Conservation (phyloP, 1,284 basidiomycete species). For the Pseudozyma hubeiensis region DNA sequence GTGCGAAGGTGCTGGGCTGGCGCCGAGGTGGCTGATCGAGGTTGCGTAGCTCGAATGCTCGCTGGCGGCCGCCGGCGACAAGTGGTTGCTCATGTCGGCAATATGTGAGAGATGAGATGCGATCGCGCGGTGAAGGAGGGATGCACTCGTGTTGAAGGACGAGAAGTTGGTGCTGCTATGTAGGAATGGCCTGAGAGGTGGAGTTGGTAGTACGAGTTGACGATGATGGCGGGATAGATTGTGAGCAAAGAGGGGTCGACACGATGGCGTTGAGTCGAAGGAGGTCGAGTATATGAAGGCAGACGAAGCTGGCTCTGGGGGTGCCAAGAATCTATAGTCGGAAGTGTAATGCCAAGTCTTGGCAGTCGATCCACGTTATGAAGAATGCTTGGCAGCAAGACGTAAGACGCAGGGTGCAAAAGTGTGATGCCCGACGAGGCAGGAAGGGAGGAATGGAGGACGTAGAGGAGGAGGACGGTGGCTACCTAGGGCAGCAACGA, state of each 20-base stretch:
- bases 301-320: background rate
- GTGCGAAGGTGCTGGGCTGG: conserved; percentile 47
- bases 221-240: conserved; percentile 7
- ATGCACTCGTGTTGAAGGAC: background rate
- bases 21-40: conserved; percentile 38
- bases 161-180: background rate
- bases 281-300: conserved; percentile 47
- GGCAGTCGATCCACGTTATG: conserved; percentile 45
- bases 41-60: conserved; percentile 51
- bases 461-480: conserved; percentile 1
- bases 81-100: conserved; percentile 42
- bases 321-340: conserved; percentile 46
- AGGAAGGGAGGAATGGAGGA: conserved; percentile 2
- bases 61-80: conserved; percentile 46
- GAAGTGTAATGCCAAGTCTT: conserved; percentile 39
- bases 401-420: conserved; percentile 5
- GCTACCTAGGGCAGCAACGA: conserved; percentile 10
- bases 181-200: background rate
- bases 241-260: background rate
- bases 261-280: background rate
- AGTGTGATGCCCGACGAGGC: background rate
- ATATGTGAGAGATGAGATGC: background rate
- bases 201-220: conserved; percentile 14
- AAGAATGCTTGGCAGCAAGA: conserved; percentile 5
- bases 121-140: background rate